phyloP scores from a whole-genome alignment of 371 early-diverging fungal species.

The Massospora cicadina region DNA sequence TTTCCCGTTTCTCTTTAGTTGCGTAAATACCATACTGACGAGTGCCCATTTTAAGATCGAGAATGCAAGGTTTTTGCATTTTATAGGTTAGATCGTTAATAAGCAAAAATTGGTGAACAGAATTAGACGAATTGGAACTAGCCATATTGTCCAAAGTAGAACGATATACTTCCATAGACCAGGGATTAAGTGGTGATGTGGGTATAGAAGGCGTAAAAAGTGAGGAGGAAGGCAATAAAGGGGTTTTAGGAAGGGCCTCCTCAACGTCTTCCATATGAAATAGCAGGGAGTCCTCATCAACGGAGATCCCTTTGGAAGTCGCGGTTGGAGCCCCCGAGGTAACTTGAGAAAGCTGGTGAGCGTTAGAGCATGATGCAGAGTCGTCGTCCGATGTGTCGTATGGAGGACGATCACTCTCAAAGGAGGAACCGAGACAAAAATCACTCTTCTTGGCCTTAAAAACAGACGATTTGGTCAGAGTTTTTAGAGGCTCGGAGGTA shows the following conservation, averaged over 20 bases:
- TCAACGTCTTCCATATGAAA: slow-evolving; percentile 22
- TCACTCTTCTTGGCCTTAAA: slow-evolving; percentile 15
- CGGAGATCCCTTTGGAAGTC: neutral
- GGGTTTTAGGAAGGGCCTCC: slow-evolving; percentile 3
- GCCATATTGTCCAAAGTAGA: slow-evolving; percentile 18
- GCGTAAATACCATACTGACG: slow-evolving; percentile 88
- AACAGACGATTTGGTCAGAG: slow-evolving; percentile 12
- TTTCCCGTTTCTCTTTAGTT: slow-evolving; percentile 52
- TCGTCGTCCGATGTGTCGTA: slow-evolving; percentile 7
- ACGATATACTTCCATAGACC: slow-evolving; percentile 28
- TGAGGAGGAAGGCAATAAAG: neutral
- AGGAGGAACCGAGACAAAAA: slow-evolving; percentile 1
- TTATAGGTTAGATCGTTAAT: slow-evolving; percentile 84
- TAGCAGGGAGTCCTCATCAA: slow-evolving; percentile 13
- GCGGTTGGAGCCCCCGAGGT: neutral
- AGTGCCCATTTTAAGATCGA: slow-evolving; percentile 96
- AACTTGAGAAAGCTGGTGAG: neutral
- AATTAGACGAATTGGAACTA: slow-evolving; percentile 13
- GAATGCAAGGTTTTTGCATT: slow-evolving; percentile 69
- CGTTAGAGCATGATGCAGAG: neutral
- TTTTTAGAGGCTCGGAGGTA: slow-evolving; percentile 14
- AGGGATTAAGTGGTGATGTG: slow-evolving; percentile 23
- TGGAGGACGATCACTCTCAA: slow-evolving; percentile 1
- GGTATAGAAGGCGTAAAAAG: slow-evolving; percentile 1
- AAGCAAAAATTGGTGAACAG: slow-evolving; percentile 36